These are phyloP conservation scores for Sporisorium iseilematis-ciliati DNA, from an alignment of 1,284 basidiomycete genomes.

Conservation along the genomic window DNA sequence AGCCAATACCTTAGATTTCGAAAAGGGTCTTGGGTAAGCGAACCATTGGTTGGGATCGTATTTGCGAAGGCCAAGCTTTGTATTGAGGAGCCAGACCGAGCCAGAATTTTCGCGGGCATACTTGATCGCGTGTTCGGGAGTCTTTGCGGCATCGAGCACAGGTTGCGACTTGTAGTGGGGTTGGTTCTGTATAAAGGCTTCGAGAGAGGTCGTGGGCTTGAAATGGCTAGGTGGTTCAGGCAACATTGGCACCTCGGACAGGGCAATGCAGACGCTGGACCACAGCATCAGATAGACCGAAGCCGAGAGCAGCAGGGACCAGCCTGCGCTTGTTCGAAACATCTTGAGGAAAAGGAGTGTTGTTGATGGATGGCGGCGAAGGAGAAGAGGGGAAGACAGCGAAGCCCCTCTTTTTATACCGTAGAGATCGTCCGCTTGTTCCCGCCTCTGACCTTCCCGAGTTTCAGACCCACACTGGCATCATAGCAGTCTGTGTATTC, in stretches of 20 bases:
- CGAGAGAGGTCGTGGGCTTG: too few relatives aligned
- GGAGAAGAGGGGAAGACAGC: too few relatives aligned
- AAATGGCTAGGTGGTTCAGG: too few relatives aligned
- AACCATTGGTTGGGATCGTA: too few relatives aligned
- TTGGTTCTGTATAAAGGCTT: neutral
- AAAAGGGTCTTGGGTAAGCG: neutral
- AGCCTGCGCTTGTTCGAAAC: neutral
- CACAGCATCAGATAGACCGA: slow-evolving; percentile 5
- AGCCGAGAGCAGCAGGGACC: slow-evolving; percentile 4
- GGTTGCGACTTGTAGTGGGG: neutral
- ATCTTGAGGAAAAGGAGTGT: neutral
- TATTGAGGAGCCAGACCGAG: neutral
- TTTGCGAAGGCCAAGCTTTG: neutral
- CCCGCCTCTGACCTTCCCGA: too few relatives aligned
- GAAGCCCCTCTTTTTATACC: too few relatives aligned
- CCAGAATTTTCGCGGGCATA: neutral
- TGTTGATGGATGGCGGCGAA: too few relatives aligned
- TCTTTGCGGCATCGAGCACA: neutral
- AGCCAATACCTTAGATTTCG: neutral
- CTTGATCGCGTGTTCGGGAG: neutral
- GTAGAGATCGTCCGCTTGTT: too few relatives aligned
- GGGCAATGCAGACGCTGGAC: neutral
- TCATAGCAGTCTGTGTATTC: too few relatives aligned
- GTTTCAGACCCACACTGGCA: too few relatives aligned
- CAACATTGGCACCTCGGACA: neutral